phyloP scores from a whole-genome alignment of 257 asterid species.

The Solanum megistacrolobum region DNA sequence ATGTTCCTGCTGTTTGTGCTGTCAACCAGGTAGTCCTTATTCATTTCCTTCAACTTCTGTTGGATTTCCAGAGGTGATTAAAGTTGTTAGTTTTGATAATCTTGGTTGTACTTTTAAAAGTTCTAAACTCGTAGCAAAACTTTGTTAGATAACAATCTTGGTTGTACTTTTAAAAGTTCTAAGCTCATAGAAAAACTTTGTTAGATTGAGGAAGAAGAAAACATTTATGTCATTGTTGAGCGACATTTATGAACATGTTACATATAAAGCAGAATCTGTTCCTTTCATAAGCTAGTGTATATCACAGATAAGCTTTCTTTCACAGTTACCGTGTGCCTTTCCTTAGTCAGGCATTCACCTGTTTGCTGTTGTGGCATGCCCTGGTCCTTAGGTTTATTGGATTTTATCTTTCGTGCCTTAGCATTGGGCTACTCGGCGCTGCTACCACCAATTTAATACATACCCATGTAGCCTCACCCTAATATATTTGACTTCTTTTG shows the following conservation, averaged over 20 bases:
- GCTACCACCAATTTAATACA: neutral
- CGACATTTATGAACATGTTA: neutral
- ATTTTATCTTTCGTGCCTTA: neutral
- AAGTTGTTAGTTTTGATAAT: neutral
- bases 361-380: neutral
- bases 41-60: neutral
- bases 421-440: neutral
- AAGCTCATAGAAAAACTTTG: neutral
- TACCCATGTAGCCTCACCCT: neutral
- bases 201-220: neutral
- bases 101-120: neutral
- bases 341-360: neutral
- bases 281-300: neutral
- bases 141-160: neutral
- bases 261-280: neutral
- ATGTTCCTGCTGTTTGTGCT: conserved; percentile 96
- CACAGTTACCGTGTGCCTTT: neutral
- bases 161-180: neutral
- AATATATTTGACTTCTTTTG: neutral
- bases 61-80: neutral
- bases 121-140: neutral
- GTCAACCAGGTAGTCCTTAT: conserved; percentile 62
- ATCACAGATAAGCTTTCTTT: neutral
- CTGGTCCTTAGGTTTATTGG: neutral
- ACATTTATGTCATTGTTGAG: neutral